Evolutionary conservation across 192 early-diverging fungal species (phyloP), one percentile per base, ranked within the genome.

Genomic region (Coemansia sp.): DNA sequence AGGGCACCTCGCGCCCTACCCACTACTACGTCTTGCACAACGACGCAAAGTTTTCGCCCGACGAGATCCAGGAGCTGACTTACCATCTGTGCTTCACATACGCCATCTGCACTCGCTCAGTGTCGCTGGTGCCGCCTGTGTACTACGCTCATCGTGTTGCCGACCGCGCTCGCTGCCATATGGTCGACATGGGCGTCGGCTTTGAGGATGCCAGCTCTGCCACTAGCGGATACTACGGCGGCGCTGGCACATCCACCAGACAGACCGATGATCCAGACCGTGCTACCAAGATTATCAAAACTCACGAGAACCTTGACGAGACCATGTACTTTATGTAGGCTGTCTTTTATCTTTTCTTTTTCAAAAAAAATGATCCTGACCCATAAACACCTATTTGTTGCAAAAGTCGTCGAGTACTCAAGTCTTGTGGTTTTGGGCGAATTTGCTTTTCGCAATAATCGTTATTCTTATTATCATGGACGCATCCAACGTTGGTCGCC

Each of bases 71-170:
- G 65, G 84, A 89, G 58, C 80, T 98, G 19, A 95, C 94, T 0
- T 96, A 94, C 81, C 81, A 88, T 5, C 81, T 97, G 35, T 97
- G 94, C 68, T 96, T 93, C 67, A 79, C 93, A 35, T 98, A 93
- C 75, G 90, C 89, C 35, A 85, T 93, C 55, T 90, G 90, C 49
- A 96, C 94, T 0, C 87, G 94, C 22, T 86, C 89, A 0, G 96
- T 98, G 2, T 91, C 90, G 1, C 87, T 97, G 5, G 86, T 88
- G 0, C 93, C 94, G 5, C 92, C 95, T 0, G 93, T 88, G 8
- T 98, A 97, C 84, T 95, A 97, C 66, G 94, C 95, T 9, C 90
- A 97, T 72, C 70, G 96, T n/a, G 89, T 95, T 3, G 91, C 92
- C 9, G 88, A 87, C 19, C 84, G 93, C 15, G 93, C 92, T 1